A percentile compares a stretch with the other conserved stretches of the same genome.
Conservation (phyloP, 2,329 filamentous ascomycete genomes). For the Xylaria sp. region DNA sequence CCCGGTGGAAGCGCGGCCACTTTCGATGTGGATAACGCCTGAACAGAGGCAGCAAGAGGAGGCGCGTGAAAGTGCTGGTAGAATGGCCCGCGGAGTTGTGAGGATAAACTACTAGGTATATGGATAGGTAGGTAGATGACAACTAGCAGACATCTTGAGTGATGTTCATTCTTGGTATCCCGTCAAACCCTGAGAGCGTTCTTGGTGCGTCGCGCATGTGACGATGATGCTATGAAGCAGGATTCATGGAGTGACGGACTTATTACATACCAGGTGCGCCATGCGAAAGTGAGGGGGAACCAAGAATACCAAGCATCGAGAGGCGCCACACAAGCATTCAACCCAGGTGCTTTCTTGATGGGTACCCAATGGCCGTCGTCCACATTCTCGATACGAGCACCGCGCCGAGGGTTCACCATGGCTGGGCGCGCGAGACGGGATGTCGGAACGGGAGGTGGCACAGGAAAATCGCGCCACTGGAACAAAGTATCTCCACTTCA, state of each 20-base stretch:
- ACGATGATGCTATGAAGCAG: neutral
- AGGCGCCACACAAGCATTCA: neutral
- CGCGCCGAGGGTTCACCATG: neutral
- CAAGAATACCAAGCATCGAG: neutral
- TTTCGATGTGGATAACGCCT: neutral
- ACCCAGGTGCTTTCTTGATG: neutral
- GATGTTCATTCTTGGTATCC: no score
- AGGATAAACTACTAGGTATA: neutral
- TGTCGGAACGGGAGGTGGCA: neutral
- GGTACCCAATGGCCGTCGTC: neutral
- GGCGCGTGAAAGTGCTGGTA: neutral
- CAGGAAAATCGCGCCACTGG: neutral
- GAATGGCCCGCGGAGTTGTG: neutral
- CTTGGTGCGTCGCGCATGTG: neutral
- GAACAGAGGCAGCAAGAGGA: neutral
- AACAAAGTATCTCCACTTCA: neutral
- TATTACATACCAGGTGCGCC: no score
- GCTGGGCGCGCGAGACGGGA: neutral
- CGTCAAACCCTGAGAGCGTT: no score
- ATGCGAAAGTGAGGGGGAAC: no score
- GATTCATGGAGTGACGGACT: no score
- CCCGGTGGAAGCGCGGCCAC: neutral
- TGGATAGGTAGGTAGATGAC: no score
- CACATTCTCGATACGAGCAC: neutral
- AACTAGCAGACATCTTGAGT: no score